phyloP scores from a whole-genome alignment of 2,329 filamentous ascomycete species.

The Calonectria fujianensis region DNA sequence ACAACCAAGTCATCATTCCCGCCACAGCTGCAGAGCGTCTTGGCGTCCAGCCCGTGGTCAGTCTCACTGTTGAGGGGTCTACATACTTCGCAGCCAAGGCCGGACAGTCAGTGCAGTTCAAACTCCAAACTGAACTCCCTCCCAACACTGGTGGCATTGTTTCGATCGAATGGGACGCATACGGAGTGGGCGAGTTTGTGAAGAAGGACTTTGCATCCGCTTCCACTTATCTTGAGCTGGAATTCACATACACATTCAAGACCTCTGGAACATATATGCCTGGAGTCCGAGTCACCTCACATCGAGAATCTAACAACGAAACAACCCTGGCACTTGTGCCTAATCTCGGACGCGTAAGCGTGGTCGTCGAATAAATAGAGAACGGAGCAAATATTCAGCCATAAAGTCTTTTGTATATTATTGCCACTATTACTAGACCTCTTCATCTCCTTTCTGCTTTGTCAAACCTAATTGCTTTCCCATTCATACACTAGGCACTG shows the following conservation, averaged over 20 bases:
- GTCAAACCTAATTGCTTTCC: too few relatives aligned
- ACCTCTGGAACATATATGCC: constrained; percentile 40
- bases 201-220: constrained; percentile 1
- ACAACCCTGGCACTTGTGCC: constrained; percentile 20
- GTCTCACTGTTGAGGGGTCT: constrained; percentile 17
- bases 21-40: constrained; percentile 30
- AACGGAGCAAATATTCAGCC: background rate
- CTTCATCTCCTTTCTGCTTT: too few relatives aligned
- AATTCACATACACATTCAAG: constrained; percentile 11
- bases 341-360: constrained; percentile 36
- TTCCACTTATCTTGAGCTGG: background rate
- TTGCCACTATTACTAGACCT: too few relatives aligned
- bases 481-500: background rate
- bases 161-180: constrained; percentile 45
- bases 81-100: background rate
- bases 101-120: constrained; percentile 35
- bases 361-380: constrained; percentile 20
- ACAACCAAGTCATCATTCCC: constrained; percentile 42
- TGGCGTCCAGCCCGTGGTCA: constrained; percentile 48
- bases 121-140: constrained; percentile 25
- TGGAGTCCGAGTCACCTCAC: constrained; percentile 34
- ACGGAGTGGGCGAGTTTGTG: constrained; percentile 35
- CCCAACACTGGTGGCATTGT: constrained; percentile 39
- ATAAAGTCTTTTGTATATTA: background rate
- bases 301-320: constrained; percentile 23